phyloP scores from a whole-genome alignment of 768 basidiomycete species.

The Pleurotus giganteus region DNA sequence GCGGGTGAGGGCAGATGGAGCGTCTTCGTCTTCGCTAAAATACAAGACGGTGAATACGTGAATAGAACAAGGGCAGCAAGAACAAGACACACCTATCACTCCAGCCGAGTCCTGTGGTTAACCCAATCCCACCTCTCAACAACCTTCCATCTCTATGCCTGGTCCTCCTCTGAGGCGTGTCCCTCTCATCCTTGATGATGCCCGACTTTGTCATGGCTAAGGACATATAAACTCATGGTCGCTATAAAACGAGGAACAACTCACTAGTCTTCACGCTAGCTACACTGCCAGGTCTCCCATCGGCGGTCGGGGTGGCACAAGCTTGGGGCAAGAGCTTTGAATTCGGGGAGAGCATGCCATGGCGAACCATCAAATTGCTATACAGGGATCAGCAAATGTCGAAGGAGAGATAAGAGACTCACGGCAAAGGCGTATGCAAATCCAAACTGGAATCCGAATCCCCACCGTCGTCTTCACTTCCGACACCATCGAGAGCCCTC shows the following conservation, averaged over 20 bases:
- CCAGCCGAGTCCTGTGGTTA: slow-evolving; percentile 75
- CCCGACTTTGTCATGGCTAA: slow-evolving; percentile 32
- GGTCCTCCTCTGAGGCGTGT: slow-evolving; percentile 53
- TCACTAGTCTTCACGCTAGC: slow-evolving; percentile 34
- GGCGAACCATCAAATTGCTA: slow-evolving; percentile 64
- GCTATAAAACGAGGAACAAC: slow-evolving; percentile 8
- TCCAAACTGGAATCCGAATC: slow-evolving; percentile 65
- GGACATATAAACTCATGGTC: slow-evolving; percentile 8
- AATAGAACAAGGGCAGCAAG: neutral
- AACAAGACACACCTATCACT: slow-evolving; percentile 55
- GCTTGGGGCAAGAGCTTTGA: slow-evolving; percentile 55
- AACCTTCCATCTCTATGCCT: slow-evolving; percentile 62
- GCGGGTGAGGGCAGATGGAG: slow-evolving; percentile 63
- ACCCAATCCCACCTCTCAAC: slow-evolving; percentile 59
- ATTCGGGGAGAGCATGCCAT: slow-evolving; percentile 63
- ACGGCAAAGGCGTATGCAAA: slow-evolving; percentile 69
- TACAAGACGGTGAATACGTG: neutral
- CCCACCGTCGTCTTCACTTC: slow-evolving; percentile 19
- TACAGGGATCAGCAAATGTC: neutral
- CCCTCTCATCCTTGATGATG: slow-evolving; percentile 50
- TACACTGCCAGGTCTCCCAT: slow-evolving; percentile 33
- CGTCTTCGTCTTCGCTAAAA: slow-evolving; percentile 69
- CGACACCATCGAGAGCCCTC: slow-evolving; percentile 24
- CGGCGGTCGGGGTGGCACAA: slow-evolving; percentile 18
- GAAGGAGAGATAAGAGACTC: slow-evolving; percentile 26